A percentile compares a stretch with the other conserved stretches of the same genome.
These are phyloP conservation scores for Anaeramoeba ignava DNA, from an alignment of 78 protist genomes.

Conservation along the genomic window DNA sequence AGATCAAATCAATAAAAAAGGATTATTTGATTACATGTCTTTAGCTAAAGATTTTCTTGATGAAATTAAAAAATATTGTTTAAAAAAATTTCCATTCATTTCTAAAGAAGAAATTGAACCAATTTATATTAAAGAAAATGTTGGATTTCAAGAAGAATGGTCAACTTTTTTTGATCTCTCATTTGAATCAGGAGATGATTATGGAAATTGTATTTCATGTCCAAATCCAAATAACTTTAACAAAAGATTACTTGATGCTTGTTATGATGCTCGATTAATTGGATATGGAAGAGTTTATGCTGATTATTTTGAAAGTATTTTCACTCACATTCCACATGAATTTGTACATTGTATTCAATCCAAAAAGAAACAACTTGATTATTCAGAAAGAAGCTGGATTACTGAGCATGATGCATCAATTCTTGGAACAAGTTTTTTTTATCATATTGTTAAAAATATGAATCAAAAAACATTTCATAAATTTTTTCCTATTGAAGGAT, in stretches of 20 bases:
- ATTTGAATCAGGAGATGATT: neutral
- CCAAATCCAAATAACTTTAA: neutral
- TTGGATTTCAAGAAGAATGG: neutral
- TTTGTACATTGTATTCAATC: neutral
- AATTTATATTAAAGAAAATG: neutral
- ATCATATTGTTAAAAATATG: neutral
- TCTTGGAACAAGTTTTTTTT: neutral
- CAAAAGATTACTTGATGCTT: neutral
- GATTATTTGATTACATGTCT: neutral
- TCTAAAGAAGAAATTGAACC: neutral
- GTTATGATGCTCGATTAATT: neutral
- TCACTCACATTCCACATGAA: neutral
- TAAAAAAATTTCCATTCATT: neutral
- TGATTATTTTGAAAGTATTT: neutral
- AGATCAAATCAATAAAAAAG: neutral
- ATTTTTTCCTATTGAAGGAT: too few species aligned
- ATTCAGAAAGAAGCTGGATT: neutral
- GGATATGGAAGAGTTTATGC: neutral
- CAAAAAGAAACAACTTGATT: neutral
- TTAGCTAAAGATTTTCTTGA: neutral
- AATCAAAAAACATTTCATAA: neutral
- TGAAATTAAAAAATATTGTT: neutral
- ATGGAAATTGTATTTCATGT: neutral
- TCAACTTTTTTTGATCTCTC: neutral
- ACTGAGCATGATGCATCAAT: neutral